phyloP scores from a whole-genome alignment of 1,139 yeast genomes.

The Pichia sp. region DNA sequence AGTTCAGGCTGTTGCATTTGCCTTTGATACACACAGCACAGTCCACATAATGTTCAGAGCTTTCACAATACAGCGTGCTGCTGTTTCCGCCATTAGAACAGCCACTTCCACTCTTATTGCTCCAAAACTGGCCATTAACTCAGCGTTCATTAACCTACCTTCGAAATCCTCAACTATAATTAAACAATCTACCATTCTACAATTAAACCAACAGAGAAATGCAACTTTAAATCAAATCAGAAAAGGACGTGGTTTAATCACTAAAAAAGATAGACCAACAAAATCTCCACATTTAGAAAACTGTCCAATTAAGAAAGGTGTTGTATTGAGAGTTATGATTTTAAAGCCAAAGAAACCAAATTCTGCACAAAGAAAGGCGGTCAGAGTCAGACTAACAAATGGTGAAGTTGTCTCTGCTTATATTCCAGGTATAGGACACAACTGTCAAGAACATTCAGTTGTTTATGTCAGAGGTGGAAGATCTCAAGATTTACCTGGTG shows the following conservation, averaged over 20 bases:
- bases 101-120: constrained; percentile 18
- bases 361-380: constrained; percentile 95
- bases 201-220: constrained; percentile 38
- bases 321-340: constrained; percentile 89
- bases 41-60: constrained; percentile 12
- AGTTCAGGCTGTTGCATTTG: too few relatives aligned
- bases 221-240: constrained; percentile 73
- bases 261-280: constrained; percentile 43
- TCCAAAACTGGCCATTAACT: constrained; percentile 13
- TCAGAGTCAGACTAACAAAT: constrained; percentile 87
- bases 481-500: constrained; percentile 98
- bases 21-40: background rate
- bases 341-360: constrained; percentile 97
- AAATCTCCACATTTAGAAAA: constrained; percentile 78
- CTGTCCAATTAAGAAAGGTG: constrained; percentile 86
- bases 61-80: constrained; percentile 10
- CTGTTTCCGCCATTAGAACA: constrained; percentile 13
- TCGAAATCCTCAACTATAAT: constrained; percentile 1
- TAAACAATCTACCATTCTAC: constrained; percentile 9
- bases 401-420: constrained; percentile 88
- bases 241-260: constrained; percentile 53
- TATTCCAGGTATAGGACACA: constrained; percentile 98
- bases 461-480: constrained; percentile 96
- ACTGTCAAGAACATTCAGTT: constrained; percentile 96
- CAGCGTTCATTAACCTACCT: constrained; percentile 17